Evolutionary conservation across 345 rosid species (phyloP).

Genomic region (Citrus sp.): DNA sequence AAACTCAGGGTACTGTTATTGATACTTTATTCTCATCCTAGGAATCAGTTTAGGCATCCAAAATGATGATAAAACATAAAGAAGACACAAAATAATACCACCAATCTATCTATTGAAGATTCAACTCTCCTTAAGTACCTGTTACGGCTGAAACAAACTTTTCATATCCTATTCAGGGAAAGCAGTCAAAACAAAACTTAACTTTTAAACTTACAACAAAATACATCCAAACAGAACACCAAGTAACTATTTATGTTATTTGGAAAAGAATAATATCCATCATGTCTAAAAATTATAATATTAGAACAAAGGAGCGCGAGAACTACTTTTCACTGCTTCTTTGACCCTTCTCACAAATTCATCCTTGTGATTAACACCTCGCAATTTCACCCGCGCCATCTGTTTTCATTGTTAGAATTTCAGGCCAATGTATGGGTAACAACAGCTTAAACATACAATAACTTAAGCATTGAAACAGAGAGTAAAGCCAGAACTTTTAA

Average conservation of each 20-base stretch:
- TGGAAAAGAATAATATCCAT: background rate
- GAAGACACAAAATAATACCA: background rate
- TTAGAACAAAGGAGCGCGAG: constrained; percentile 7
- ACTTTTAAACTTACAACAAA: background rate
- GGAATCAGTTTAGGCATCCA: background rate
- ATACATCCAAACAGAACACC: background rate
- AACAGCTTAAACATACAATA: background rate
- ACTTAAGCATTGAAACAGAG: background rate
- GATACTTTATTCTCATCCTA: background rate
- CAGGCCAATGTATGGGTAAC: background rate
- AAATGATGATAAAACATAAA: background rate
- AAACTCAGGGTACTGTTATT: background rate
- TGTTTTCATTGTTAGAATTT: constrained; percentile 25
- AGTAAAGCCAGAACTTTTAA: background rate
- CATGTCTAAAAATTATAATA: background rate
- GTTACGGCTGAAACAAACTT: background rate
- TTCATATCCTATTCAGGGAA: background rate
- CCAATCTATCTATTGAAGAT: background rate
- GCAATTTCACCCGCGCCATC: constrained; percentile 68
- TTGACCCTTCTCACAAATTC: constrained; percentile 71
- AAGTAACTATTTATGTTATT: background rate
- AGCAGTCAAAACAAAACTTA: background rate
- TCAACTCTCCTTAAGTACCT: background rate
- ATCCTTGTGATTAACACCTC: constrained; percentile 52
- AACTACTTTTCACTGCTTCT: constrained; percentile 69